Conservation (phyloP, 148 eudicot species). For the Amaranthus palmeri region DNA sequence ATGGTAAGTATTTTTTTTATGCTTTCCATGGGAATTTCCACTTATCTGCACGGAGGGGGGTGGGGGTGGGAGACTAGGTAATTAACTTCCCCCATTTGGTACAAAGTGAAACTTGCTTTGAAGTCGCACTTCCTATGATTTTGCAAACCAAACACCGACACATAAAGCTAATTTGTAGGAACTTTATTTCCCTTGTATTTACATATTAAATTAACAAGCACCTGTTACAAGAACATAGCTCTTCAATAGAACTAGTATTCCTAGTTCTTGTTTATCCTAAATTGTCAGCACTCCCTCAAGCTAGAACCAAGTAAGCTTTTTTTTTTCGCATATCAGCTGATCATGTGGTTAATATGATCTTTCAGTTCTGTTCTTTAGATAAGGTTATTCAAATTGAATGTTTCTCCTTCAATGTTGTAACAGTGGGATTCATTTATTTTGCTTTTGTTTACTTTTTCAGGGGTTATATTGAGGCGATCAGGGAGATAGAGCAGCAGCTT, state of each 20-base stretch:
- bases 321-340: neutral
- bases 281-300: neutral
- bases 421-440: neutral
- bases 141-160: too few relatives aligned
- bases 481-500: conserved; percentile 84
- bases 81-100: too few relatives aligned
- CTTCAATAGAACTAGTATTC: neutral
- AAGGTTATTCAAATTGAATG: neutral
- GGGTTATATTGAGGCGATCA: conserved; percentile 92
- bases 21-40: too few relatives aligned
- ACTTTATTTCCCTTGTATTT: too few relatives aligned
- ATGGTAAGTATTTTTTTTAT: too few relatives aligned
- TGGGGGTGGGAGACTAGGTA: too few relatives aligned
- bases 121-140: too few relatives aligned
- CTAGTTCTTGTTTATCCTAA: neutral
- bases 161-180: too few relatives aligned
- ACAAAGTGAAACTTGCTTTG: too few relatives aligned
- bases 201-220: too few relatives aligned
- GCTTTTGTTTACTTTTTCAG: conserved; percentile 34
- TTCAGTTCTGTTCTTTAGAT: neutral
- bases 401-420: neutral
- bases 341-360: conserved; percentile 5
- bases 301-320: neutral
- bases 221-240: neutral
- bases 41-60: too few relatives aligned